Base-by-base conservation (phyloP, 805 yeast genomes). In the Pichia paraexigua region DNA sequence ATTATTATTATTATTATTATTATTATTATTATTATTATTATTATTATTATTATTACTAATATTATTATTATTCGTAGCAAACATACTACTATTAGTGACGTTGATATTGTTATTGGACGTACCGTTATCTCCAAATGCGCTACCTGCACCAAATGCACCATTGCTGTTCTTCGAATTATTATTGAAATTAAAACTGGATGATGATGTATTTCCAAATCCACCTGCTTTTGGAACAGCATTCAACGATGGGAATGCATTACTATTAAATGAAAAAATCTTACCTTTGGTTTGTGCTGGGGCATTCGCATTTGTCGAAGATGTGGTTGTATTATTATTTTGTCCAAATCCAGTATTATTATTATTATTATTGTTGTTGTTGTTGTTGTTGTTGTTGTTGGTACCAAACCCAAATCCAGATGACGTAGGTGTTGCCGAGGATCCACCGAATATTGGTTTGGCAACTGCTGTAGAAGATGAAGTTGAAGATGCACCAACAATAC, bases 211-310 rank as follows among this genome's bases (percentile, higher is more conserved):
- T 8, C 41, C 30, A 30, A 32, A 41, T 15, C 45, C 45, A 20
- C 41, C 41, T 12, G 45, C 37, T 22, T 44, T 48, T n/a, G 51
- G 50, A 17, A 24, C 45, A 3, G 22, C 11, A 11, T 39, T 3
- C 6, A 49, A 32, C 12, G 52, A 45, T 20, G 52, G 47, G 39
- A 49, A 49, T 18, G 52, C 48, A 27, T n/a, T 20, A 18, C 21
- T 30, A 25, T 45, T 49, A 17, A 49, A 41, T 12, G 50, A 47
- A 9, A 47, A 47, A 7, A 47, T 47, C 13, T 25, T 25, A 11
- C 39, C n/a, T n/a, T 28, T 22, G 15, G 30, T 37, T n/a, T 40
- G 11, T 17, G 45, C 32, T 4, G 46, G 7, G 11, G 21, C 20
- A 32, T 10, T 11, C 5, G 48, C 11, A 45, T 27, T 27, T 11